Evolutionary conservation across 2,329 filamentous ascomycete genomes (phyloP).

Genomic region (Fusarium nygamai): DNA sequence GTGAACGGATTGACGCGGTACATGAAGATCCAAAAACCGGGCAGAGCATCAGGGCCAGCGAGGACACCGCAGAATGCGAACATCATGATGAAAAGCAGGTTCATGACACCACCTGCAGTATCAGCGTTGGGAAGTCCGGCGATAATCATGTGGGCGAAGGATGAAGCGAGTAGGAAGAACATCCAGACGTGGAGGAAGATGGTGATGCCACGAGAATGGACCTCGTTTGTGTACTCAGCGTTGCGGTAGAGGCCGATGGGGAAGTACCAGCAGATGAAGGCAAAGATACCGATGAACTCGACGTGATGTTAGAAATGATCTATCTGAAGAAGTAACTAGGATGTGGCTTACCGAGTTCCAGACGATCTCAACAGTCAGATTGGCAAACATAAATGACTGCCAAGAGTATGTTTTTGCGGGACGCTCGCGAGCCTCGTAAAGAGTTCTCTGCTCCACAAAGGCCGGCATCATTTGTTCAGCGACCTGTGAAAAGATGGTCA

Average conservation of each 20-base stretch:
- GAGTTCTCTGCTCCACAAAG: conserved; percentile 72
- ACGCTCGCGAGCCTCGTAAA: conserved; percentile 76
- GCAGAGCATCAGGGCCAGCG: conserved; percentile 66
- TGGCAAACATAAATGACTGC: conserved; percentile 73
- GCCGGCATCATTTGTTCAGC: conserved; percentile 75
- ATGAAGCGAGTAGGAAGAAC: conserved; percentile 73
- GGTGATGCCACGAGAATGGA: conserved; percentile 62
- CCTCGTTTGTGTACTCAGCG: conserved; percentile 60
- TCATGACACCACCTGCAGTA: conserved; percentile 71
- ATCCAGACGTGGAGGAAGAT: conserved; percentile 71
- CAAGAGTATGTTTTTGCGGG: conserved; percentile 75
- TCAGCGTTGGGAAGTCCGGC: conserved; percentile 71
- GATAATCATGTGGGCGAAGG: conserved; percentile 72
- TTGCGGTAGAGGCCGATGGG: conserved; percentile 71
- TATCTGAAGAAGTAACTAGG: rapidly evolving
- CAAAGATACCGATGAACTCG: conserved; percentile 54
- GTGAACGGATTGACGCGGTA: conserved; percentile 79
- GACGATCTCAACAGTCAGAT: conserved; percentile 69
- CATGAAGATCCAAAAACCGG: conserved; percentile 81
- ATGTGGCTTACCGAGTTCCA: conserved; percentile 68
- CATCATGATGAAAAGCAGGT: conserved; percentile 69
- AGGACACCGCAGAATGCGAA: conserved; percentile 73
- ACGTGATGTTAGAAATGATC: rapidly evolving
- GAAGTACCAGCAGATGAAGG: conserved; percentile 74
- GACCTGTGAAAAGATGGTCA: conserved; percentile 73